Base-by-base conservation (phyloP, 176 grass and related monocot species). In the Panicum miliaceum region DNA sequence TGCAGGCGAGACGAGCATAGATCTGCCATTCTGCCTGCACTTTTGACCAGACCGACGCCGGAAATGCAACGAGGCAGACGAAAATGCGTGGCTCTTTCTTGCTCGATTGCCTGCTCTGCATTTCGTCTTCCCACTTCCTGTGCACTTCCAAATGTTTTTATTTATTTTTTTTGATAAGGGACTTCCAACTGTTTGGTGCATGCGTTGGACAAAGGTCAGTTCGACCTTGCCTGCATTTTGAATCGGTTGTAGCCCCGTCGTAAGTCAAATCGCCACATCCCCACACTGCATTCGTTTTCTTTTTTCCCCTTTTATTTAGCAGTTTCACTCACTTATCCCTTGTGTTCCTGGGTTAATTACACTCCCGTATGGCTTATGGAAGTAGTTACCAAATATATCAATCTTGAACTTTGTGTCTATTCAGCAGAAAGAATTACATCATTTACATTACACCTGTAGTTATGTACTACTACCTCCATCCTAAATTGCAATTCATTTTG, bases 21-120 rank as follows among this genome's bases (percentile, higher is more conserved):
- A 80, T 86, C 84, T 79, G 27, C 73, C 84, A n/a, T 73, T 86
- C 84, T 79, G 27, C 73, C 84, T 75, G 16, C 8, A 25, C 8
- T 67, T 81, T 65, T 25, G 59, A 75, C 26, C 70, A 14, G 73
- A 63, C 42, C 73, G 64, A 41, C 62, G 48, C 53, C 42, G n/a
- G 16, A 34, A 60, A 71, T 18, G 20, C 64, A 64, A 38, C 37
- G 43, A 64, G 34, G 15, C 62, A 10, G 20, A 9, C 29, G 29
- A 42, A 71, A 48, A 51, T 16, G 8, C 37, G 23, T 12, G 45
- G 66, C 73, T 66, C 8, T 27, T 40, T 79, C 46, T 9, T 58
- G 14, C 58, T 72, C 45, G 7, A 32, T 18, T 18, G 15, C 13
- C 42, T 48, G 1, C n/a, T 72, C 5, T 29, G 42, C 43, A 8